Conservation (phyloP, 768 basidiomycete species). For the Artomyces pyxidatus region DNA sequence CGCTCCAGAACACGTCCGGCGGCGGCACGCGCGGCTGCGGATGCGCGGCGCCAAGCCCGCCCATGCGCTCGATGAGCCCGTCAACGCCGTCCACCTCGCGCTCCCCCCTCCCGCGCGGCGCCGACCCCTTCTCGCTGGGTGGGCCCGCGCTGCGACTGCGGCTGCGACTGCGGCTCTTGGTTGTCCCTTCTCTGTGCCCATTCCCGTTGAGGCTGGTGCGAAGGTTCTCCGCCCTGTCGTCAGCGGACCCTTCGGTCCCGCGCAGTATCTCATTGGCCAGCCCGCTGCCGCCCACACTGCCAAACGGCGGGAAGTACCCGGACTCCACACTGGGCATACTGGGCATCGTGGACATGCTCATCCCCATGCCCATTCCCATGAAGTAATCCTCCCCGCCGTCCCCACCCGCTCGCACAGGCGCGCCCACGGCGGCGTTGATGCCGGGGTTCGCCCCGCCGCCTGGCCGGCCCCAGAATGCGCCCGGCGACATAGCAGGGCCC, state of each 20-base stretch:
- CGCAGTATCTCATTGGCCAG: slow-evolving; percentile 23
- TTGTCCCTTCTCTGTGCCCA: neutral
- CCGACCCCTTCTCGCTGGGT: neutral
- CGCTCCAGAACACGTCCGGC: neutral
- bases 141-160: neutral
- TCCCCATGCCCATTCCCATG: slow-evolving; percentile 4
- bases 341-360: slow-evolving; percentile 18
- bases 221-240: neutral
- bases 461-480: slow-evolving; percentile 63
- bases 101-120: too few species aligned
- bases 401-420: slow-evolving; percentile 34
- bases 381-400: slow-evolving; percentile 29
- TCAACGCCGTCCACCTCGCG: neutral
- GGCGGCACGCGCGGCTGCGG: neutral
- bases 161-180: slow-evolving; percentile 1
- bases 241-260: too few species aligned
- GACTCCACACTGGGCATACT: slow-evolving; percentile 23
- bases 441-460: slow-evolving; percentile 32
- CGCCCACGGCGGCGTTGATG: slow-evolving; percentile 57
- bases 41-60: neutral
- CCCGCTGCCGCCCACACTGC: slow-evolving; percentile 16
- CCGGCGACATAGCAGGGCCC: slow-evolving; percentile 63
- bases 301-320: slow-evolving; percentile 38
- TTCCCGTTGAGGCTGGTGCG: slow-evolving; percentile 6
- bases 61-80: slow-evolving; percentile 2